Percentiles rank a stretch among this genome's conserved stretches.
These are phyloP conservation scores for Catenaria anguillulae DNA, from an alignment of 371 early-diverging fungal genomes.

Conservation along the genomic window DNA sequence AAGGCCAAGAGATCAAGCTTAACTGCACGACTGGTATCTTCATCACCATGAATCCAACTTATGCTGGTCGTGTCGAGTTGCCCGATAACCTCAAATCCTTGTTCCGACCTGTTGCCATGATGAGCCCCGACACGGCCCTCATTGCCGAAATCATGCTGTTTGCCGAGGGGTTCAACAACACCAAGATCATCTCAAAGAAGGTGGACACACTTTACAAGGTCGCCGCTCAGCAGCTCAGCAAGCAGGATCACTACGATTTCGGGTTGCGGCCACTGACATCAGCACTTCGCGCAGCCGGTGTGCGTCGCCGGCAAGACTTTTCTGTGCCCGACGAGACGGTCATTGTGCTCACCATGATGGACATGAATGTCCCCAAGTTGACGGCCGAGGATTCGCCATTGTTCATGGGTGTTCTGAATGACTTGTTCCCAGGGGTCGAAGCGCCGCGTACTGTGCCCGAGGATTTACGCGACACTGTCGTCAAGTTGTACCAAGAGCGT, in stretches of 20 bases:
- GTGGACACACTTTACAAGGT: slow-evolving; percentile 36
- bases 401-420: slow-evolving; percentile 32
- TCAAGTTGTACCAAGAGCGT: not conserved
- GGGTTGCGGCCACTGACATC: slow-evolving; percentile 36
- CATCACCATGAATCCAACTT: slow-evolving; percentile 49
- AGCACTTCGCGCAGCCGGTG: slow-evolving; percentile 27
- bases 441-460: slow-evolving; percentile 2
- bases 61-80: slow-evolving; percentile 38
- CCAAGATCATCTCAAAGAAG: slow-evolving; percentile 30
- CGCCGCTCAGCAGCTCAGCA: slow-evolving; percentile 34
- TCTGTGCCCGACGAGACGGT: slow-evolving; percentile 28
- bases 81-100: slow-evolving; percentile 39
- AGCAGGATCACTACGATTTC: slow-evolving; percentile 43
- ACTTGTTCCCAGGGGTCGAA: slow-evolving; percentile 35
- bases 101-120: slow-evolving; percentile 43
- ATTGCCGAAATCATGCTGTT: slow-evolving; percentile 44
- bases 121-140: slow-evolving; percentile 34
- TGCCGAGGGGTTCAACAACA: slow-evolving; percentile 40
- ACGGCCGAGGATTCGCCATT: slow-evolving; percentile 32
- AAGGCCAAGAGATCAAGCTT: slow-evolving; percentile 32
- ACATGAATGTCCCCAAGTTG: slow-evolving; percentile 36
- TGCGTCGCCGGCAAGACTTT: slow-evolving; percentile 21
- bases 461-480: slow-evolving; percentile 7
- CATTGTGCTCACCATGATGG: slow-evolving; percentile 25
- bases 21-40: slow-evolving; percentile 30